phyloP scores from a whole-genome alignment of 805 yeast genomes.

The Yarrowia yakushimensis region DNA sequence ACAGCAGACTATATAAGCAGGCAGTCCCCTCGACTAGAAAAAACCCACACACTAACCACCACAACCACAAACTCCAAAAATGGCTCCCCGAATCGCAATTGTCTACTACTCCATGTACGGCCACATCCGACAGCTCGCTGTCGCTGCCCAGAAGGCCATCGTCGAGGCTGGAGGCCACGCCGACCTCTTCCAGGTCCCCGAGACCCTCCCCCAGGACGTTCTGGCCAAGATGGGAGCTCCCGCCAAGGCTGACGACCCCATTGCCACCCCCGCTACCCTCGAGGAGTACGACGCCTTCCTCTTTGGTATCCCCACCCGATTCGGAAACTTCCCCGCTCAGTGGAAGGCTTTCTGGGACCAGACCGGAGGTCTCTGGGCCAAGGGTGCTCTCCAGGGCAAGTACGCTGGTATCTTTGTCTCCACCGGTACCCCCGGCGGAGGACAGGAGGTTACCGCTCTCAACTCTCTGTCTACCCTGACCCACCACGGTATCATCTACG shows the following conservation, averaged over 20 bases:
- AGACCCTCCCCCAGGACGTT: constrained; percentile 65
- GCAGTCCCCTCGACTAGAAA: too few species aligned
- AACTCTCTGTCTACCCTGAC: constrained; percentile 55
- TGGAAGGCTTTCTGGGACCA: constrained; percentile 71
- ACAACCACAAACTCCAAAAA: constrained; percentile 27
- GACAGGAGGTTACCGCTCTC: constrained; percentile 69
- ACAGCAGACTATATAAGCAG: background rate
- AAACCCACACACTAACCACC: background rate
- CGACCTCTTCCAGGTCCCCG: constrained; percentile 74
- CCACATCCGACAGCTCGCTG: constrained; percentile 68
- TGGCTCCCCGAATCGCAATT: constrained; percentile 60
- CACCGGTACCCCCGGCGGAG: constrained; percentile 73
- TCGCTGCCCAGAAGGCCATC: constrained; percentile 64
- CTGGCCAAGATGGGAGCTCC: constrained; percentile 65
- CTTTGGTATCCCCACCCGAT: constrained; percentile 80
- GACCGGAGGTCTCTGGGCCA: constrained; percentile 74
- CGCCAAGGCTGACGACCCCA: constrained; percentile 45
- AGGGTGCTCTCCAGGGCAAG: constrained; percentile 67
- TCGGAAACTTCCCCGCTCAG: constrained; percentile 72
- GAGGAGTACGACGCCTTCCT: constrained; percentile 65
- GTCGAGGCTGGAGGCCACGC: constrained; percentile 67
- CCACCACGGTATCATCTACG: constrained; percentile 74
- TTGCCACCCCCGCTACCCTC: constrained; percentile 50
- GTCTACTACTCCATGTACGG: constrained; percentile 80
- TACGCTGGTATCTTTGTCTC: constrained; percentile 68